Conservation (phyloP, 192 early-diverging fungal genomes). For the Coemansia sp. region DNA sequence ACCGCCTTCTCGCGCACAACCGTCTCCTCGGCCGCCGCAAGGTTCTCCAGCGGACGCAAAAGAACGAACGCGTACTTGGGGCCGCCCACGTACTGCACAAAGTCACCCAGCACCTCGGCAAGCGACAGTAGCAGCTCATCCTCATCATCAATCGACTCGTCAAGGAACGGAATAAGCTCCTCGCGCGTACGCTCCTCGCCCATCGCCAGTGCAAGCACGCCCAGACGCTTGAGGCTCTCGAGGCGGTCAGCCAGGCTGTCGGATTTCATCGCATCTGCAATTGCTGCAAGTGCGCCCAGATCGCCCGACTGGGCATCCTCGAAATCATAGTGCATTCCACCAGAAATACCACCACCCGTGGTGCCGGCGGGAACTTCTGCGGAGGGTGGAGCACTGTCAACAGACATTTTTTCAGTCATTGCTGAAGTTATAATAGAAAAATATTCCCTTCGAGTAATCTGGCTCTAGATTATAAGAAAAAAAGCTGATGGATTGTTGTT, state of each 20-base stretch:
- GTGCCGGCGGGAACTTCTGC: slow-evolving; percentile 9
- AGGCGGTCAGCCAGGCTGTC: slow-evolving; percentile 55
- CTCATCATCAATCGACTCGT: slow-evolving; percentile 99
- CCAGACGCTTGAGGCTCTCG: slow-evolving; percentile 54
- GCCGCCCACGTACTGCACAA: slow-evolving; percentile 92
- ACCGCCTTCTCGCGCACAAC: slow-evolving; percentile 99
- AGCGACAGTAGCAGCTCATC: slow-evolving; percentile 94
- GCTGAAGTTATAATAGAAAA: no score
- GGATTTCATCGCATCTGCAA: slow-evolving; percentile 56
- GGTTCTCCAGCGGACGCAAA: slow-evolving; percentile 89
- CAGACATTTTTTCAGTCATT: slow-evolving; percentile 56
- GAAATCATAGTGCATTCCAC: slow-evolving; percentile 43
- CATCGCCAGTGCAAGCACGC: slow-evolving; percentile 75
- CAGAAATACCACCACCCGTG: slow-evolving; percentile 1
- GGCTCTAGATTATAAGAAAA: slow-evolving; percentile 5
- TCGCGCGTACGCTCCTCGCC: slow-evolving; percentile 92
- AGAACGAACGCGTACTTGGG: slow-evolving; percentile 82
- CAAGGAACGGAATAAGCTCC: slow-evolving; percentile 97
- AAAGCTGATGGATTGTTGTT: background rate
- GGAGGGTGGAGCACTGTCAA: slow-evolving; percentile 39
- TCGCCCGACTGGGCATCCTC: slow-evolving; percentile 51
- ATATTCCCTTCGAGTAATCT: background rate
- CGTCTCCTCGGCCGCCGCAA: slow-evolving; percentile 97
- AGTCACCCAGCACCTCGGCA: slow-evolving; percentile 91
- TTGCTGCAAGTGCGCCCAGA: slow-evolving; percentile 49